A percentile compares a stretch with the other conserved stretches of the same genome.
phyloP scores from a whole-genome alignment of 83 land plant species.

The Picea engelmannii region DNA sequence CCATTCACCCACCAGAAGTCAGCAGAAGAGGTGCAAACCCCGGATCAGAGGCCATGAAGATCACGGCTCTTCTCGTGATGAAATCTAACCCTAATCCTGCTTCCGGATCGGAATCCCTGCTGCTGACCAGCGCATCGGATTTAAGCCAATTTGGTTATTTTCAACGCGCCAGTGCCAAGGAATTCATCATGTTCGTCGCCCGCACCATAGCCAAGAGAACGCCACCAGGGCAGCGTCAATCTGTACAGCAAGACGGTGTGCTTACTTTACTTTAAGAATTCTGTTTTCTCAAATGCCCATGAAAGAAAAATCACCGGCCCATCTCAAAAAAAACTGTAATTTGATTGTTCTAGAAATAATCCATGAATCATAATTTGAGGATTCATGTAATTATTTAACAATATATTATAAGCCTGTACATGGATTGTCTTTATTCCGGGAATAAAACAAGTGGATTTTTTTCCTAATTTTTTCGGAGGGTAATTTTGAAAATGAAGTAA shows the following conservation, averaged over 20 bases:
- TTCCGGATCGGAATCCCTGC: slow-evolving; percentile 61
- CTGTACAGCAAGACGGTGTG: slow-evolving; percentile 90
- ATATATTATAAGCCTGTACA: too few species aligned
- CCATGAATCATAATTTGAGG: too few species aligned
- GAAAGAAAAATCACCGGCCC: too few species aligned
- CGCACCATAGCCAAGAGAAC: slow-evolving; percentile 91
- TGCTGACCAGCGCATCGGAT: slow-evolving; percentile 82
- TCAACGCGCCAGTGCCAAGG: slow-evolving; percentile 83
- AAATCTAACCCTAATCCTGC: slow-evolving; percentile 35
- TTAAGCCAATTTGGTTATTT: slow-evolving; percentile 93
- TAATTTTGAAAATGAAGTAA: too few species aligned
- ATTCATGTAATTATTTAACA: too few species aligned
- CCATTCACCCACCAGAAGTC: too few species aligned
- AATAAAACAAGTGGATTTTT: too few species aligned
- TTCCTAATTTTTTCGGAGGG: too few species aligned
- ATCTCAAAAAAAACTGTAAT: too few species aligned
- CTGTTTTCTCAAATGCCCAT: too few species aligned
- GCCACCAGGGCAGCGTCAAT: slow-evolving; percentile 79
- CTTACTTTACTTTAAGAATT: not conserved
- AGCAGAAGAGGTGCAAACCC: not conserved
- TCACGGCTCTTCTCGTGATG: slow-evolving; percentile 82
- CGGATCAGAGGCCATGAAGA: slow-evolving; percentile 60
- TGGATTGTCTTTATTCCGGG: too few species aligned
- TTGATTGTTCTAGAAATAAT: too few species aligned
- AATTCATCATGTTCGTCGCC: slow-evolving; percentile 84